Evolutionary conservation across 2,329 filamentous ascomycete genomes (phyloP).

Genomic region (Fusarium fracticaudum): DNA sequence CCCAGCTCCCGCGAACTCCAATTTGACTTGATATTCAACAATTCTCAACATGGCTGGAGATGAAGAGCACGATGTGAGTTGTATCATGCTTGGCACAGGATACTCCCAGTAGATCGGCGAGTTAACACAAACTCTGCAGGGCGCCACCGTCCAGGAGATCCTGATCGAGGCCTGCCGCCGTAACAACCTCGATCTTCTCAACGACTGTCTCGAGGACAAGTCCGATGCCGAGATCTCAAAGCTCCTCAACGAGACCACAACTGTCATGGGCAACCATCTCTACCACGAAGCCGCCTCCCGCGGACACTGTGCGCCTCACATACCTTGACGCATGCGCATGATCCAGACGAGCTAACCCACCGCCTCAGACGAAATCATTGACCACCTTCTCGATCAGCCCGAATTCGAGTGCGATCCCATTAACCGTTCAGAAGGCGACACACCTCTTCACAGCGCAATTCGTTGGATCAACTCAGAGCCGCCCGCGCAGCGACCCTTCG

Average conservation of each 20-base stretch:
- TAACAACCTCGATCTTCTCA: conserved; percentile 88
- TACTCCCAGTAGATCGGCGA: background rate
- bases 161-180: conserved; percentile 92
- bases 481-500: conserved; percentile 70
- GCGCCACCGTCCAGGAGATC: conserved; percentile 84
- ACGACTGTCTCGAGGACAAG: conserved; percentile 73
- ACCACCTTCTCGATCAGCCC: conserved; percentile 83
- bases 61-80: conserved; percentile 51
- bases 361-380: conserved; percentile 76
- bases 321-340: background rate
- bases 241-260: conserved; percentile 86
- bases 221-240: conserved; percentile 73
- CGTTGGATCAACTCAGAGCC: conserved; percentile 78
- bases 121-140: conserved; percentile 52
- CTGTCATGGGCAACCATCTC: conserved; percentile 86
- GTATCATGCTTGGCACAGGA: background rate
- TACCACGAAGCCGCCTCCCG: conserved; percentile 88
- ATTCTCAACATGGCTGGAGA: conserved; percentile 39
- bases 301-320: conserved; percentile 79
- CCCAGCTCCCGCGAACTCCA: conserved; percentile 24
- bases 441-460: conserved; percentile 81
- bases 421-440: conserved; percentile 77
- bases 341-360: conserved; percentile 21
- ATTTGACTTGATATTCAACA: conserved; percentile 1
- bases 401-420: conserved; percentile 86